A percentile compares a stretch with the other conserved stretches of the same genome.
Conservation (phyloP, 1,284 basidiomycete species). For the Singerocomus rubriflavus region DNA sequence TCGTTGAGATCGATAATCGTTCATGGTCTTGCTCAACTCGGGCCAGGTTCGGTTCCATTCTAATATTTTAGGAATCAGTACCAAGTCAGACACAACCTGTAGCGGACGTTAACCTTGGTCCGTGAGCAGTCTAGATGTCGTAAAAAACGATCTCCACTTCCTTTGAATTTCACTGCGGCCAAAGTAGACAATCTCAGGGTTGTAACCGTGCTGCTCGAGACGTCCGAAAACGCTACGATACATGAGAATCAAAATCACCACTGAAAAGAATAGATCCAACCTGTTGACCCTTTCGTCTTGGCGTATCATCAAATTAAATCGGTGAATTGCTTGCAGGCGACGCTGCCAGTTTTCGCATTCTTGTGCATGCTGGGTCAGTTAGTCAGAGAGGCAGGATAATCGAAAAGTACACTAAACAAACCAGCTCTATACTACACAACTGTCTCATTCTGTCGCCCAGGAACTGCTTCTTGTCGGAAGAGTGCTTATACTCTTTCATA, state of each 20-base stretch:
- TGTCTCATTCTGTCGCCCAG: not conserved
- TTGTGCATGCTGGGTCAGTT: conserved; percentile 3
- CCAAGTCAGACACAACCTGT: not conserved
- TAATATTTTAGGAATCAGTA: not conserved
- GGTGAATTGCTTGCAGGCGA: not conserved
- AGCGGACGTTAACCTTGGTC: conserved; percentile 5
- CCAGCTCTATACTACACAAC: too few species aligned
- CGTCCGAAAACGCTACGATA: conserved; percentile 9
- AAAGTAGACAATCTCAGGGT: conserved; percentile 2
- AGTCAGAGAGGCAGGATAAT: too few species aligned
- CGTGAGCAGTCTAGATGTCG: conserved; percentile 7
- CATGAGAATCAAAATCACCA: not conserved
- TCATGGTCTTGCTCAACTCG: conserved; percentile 8
- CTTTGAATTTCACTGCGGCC: not conserved
- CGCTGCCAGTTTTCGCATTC: not conserved
- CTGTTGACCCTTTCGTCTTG: not conserved
- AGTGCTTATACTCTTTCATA: not conserved
- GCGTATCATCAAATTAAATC: not conserved
- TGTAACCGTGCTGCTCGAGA: conserved; percentile 9
- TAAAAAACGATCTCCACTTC: not conserved
- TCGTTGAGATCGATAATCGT: not conserved
- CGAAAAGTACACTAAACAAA: too few species aligned
- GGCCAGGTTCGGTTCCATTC: conserved; percentile 12
- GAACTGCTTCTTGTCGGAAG: conserved; percentile 2
- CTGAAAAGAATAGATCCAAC: not conserved